Evolutionary conservation across 2,329 filamentous ascomycete species (phyloP).

Genomic region (Colletotrichum plurivorum): DNA sequence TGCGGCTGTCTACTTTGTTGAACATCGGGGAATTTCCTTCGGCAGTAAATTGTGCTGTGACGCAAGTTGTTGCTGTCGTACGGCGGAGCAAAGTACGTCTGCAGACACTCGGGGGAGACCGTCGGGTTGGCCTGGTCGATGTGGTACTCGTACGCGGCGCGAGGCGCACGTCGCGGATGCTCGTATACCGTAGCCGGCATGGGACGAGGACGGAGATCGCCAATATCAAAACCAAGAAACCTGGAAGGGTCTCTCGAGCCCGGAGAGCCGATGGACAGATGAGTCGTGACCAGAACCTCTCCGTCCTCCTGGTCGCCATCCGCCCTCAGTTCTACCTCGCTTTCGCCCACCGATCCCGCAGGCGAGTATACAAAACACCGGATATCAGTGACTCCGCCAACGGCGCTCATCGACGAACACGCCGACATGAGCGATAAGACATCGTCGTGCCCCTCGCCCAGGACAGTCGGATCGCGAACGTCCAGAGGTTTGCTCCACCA

Average conservation of each 20-base stretch:
- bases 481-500: conserved; percentile 52
- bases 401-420: conserved; percentile 29
- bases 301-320: background rate
- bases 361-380: conserved; percentile 34
- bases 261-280: conserved; percentile 33
- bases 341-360: background rate
- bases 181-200: background rate
- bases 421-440: conserved; percentile 18
- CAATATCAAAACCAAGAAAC: conserved; percentile 34
- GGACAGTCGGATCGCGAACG: conserved; percentile 25
- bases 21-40: conserved; percentile 26
- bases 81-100: conserved; percentile 19
- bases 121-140: conserved; percentile 34
- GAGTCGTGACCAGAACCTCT: conserved; percentile 26
- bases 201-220: conserved; percentile 11
- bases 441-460: conserved; percentile 8
- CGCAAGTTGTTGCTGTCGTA: conserved; percentile 16
- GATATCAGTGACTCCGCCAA: conserved; percentile 30
- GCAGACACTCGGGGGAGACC: conserved; percentile 25
- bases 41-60: conserved; percentile 28
- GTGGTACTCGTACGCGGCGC: conserved; percentile 26
- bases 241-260: conserved; percentile 27
- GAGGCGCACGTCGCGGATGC: conserved; percentile 2
- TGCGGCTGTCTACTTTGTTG: conserved; percentile 6
- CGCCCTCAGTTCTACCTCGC: background rate